A percentile compares a stretch with the other conserved stretches of the same genome.
Conservation (phyloP, 2,329 filamentous ascomycete genomes). For the Blastomyces percursus region DNA sequence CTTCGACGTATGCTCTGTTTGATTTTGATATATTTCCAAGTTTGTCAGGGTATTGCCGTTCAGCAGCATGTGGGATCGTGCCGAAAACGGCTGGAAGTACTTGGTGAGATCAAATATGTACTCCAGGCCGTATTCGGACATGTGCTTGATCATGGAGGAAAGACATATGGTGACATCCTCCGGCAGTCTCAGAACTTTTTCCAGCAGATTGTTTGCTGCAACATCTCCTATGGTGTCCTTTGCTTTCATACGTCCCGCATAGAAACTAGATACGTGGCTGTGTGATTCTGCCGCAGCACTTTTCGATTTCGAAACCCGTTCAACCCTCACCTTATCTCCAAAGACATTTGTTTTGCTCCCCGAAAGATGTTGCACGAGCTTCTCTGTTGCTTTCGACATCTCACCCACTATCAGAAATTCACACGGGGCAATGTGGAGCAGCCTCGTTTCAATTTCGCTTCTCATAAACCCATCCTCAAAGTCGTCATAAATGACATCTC, state of each 20-base stretch:
- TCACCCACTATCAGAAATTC: conserved; percentile 90
- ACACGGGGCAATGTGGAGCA: conserved; percentile 89
- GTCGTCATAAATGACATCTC: conserved; percentile 88
- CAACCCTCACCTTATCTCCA: conserved; percentile 77
- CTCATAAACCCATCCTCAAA: conserved; percentile 98
- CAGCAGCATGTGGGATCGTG: conserved; percentile 86
- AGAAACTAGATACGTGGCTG: conserved; percentile 85
- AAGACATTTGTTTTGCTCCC: conserved; percentile 86
- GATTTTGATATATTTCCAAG: conserved; percentile 89
- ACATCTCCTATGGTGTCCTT: conserved; percentile 43
- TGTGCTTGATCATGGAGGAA: conserved; percentile 89
- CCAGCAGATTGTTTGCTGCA: conserved; percentile 55
- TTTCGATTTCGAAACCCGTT: conserved; percentile 63
- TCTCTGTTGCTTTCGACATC: conserved; percentile 81
- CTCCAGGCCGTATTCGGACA: conserved; percentile 84
- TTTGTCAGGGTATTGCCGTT: conserved; percentile 92
- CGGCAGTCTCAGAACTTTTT: conserved; percentile 75
- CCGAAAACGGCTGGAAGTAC: conserved; percentile 93
- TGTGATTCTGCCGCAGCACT: conserved; percentile 75
- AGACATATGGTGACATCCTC: conserved; percentile 83
- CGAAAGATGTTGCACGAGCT: conserved; percentile 79
- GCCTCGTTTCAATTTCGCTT: conserved; percentile 86
- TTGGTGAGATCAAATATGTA: conserved; percentile 95
- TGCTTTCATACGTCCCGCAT: conserved; percentile 70
- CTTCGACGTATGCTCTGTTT: conserved; percentile 72